Evolutionary conservation across 768 basidiomycete species (phyloP), one percentile per base, ranked within the genome.

Genomic region (Cyclocybe cylindracea): DNA sequence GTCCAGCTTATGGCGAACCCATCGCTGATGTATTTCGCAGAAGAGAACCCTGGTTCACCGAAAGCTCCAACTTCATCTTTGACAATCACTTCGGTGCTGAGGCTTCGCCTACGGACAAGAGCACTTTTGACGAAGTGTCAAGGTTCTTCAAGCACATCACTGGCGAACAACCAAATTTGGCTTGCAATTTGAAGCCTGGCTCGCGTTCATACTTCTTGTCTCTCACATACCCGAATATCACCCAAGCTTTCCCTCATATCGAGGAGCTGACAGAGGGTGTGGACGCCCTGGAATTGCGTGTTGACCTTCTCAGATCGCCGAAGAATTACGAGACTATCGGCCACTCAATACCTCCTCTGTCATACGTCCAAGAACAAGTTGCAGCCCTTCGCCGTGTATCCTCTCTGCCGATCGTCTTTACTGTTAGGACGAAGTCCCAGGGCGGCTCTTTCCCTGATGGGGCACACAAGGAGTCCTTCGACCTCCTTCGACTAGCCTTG

Each of bases 251-350:
- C 38, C 67, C 77, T 11, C 66, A 82, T 45, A 79, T 98, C 38
- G 83, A 90, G 16, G 82, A 87, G 39, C 68, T 99, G 53, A 83
- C 83, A 0, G 77, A 82, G 13, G 97, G 97, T 4, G 90, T 86
- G 6, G 95, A 98, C 62, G 96, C 94, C 0, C 70, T 98, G 53
- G 97, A 99, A 67, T 66, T 98, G n/a, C 85, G 96, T 8, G 94
- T 94, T 9, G 97, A 99, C 66, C 79, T 98, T 7, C 77, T 99
- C 14, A 84, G 82, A 11, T 82, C 63, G 16, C 60, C 70, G 0
- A 73, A 75, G 47, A 75, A 80, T 51, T 64, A 70, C 16, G 79
- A 78, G 43, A 64, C 71, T n/a, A 65, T 77, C 18, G 75, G 73
- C 1, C 76, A 79, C 1, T 76, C 76, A 50, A 82, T 91, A 18